A percentile compares a stretch with the other conserved stretches of the same genome.
phyloP scores from a whole-genome alignment of 129 eudicot species.

The Solidago caesia region DNA sequence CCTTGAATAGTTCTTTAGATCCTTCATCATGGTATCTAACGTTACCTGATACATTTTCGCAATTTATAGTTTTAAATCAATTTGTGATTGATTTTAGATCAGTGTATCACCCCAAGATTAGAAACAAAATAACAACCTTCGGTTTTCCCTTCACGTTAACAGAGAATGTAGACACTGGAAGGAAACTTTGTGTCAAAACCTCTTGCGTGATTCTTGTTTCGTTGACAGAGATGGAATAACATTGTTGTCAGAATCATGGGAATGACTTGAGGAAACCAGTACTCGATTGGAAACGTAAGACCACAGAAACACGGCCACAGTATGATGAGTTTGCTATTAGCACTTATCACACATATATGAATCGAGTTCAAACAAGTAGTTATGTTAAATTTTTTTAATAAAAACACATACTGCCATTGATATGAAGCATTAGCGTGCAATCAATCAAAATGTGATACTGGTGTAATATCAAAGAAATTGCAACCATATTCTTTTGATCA shows the following conservation, averaged over 20 bases:
- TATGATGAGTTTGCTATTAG: slow-evolving; percentile 35
- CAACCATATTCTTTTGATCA: too few species aligned
- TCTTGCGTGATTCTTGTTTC: slow-evolving; percentile 13
- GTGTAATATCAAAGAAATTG: too few species aligned
- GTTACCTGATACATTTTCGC: slow-evolving; percentile 20
- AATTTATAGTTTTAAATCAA: too few species aligned
- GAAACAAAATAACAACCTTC: slow-evolving; percentile 14
- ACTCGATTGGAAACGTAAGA: slow-evolving; percentile 71
- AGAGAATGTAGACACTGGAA: slow-evolving; percentile 27
- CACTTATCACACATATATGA: not conserved
- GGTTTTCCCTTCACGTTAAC: not conserved
- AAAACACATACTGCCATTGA: too few species aligned
- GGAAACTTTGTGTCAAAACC: slow-evolving; percentile 37
- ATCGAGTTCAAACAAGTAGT: too few species aligned
- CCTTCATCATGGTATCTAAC: slow-evolving; percentile 25
- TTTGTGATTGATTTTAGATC: not conserved
- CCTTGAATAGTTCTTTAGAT: slow-evolving; percentile 20
- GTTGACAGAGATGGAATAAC: not conserved
- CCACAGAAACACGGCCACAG: slow-evolving; percentile 81
- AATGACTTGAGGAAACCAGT: slow-evolving; percentile 39
- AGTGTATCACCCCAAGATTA: not conserved
- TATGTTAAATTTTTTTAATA: too few species aligned
- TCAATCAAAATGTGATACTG: too few species aligned
- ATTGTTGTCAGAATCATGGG: slow-evolving; percentile 26
- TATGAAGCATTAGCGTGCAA: too few species aligned